These are phyloP conservation scores for Diplocarpon rosae DNA, from an alignment of 2,329 filamentous ascomycete genomes.

Conservation along the genomic window DNA sequence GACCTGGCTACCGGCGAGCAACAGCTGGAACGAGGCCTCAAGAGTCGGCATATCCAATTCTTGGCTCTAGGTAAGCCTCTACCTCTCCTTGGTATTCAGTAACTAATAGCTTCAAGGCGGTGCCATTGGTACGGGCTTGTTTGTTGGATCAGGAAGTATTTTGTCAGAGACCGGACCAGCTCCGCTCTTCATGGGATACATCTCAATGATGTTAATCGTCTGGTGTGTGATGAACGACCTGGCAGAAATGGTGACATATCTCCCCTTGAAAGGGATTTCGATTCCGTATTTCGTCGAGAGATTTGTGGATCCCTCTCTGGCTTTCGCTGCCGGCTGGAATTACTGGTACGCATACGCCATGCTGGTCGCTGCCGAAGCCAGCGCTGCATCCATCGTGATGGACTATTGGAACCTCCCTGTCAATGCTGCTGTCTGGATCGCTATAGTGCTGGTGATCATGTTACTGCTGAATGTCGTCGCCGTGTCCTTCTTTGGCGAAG, in stretches of 20 bases:
- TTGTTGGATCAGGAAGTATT: slow-evolving; percentile 49
- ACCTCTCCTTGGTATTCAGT: neutral
- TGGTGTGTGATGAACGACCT: slow-evolving; percentile 44
- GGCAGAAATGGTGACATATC: slow-evolving; percentile 43
- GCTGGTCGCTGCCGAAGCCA: slow-evolving; percentile 44
- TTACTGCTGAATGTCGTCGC: slow-evolving; percentile 8
- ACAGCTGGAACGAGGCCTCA: slow-evolving; percentile 44
- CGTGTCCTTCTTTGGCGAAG: slow-evolving; percentile 8
- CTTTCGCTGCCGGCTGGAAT: slow-evolving; percentile 16
- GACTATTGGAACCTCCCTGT: slow-evolving; percentile 47
- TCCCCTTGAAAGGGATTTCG: slow-evolving; percentile 45
- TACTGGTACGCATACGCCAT: slow-evolving; percentile 42
- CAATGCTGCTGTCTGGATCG: slow-evolving; percentile 27
- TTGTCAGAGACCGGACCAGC: slow-evolving; percentile 48
- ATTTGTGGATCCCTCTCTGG: slow-evolving; percentile 35
- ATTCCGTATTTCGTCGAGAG: slow-evolving; percentile 45
- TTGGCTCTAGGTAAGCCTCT: slow-evolving; percentile 38
- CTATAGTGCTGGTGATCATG: slow-evolving; percentile 6
- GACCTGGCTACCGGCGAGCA: slow-evolving; percentile 28
- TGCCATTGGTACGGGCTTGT: slow-evolving; percentile 53
- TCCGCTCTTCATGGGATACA: slow-evolving; percentile 59
- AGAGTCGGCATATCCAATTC: slow-evolving; percentile 51
- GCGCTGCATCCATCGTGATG: slow-evolving; percentile 46
- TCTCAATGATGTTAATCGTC: slow-evolving; percentile 42
- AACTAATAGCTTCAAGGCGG: slow-evolving; percentile 28